These are phyloP conservation scores for Zygoascus meyerae DNA, from an alignment of 1,139 yeast genomes.

Conservation along the genomic window DNA sequence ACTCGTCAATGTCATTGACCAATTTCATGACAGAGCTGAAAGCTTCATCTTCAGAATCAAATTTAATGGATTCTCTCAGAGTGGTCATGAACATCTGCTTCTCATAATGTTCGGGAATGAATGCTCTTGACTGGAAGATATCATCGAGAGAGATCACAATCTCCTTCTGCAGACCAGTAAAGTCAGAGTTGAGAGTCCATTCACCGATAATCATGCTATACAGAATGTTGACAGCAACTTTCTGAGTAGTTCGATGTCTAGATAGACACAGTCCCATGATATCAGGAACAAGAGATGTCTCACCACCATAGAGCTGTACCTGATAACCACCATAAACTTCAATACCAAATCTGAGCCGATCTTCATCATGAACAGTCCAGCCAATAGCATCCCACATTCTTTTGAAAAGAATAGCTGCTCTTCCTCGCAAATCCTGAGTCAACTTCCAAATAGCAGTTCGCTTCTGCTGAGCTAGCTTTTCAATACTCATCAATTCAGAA, in stretches of 20 bases:
- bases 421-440: constrained; percentile 57
- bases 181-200: constrained; percentile 52
- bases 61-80: constrained; percentile 46
- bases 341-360: constrained; percentile 55
- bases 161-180: constrained; percentile 59
- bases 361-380: constrained; percentile 59
- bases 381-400: constrained; percentile 73
- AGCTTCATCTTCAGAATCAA: constrained; percentile 66
- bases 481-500: constrained; percentile 31
- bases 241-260: constrained; percentile 56
- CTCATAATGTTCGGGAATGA: constrained; percentile 47
- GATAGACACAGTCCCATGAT: constrained; percentile 67
- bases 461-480: constrained; percentile 53
- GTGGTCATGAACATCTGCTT: constrained; percentile 46
- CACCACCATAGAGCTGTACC: constrained; percentile 54
- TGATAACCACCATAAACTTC: constrained; percentile 68
- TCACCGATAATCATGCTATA: constrained; percentile 71
- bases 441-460: constrained; percentile 63
- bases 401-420: constrained; percentile 51
- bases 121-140: constrained; percentile 53
- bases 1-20: constrained; percentile 54
- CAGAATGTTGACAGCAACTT: constrained; percentile 59
- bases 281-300: constrained; percentile 58
- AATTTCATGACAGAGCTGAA: constrained; percentile 48
- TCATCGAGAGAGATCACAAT: constrained; percentile 49